Evolutionary conservation across 768 basidiomycete species (phyloP), one percentile per base, ranked within the genome.

Genomic region (Rhodotorula babjevae): DNA sequence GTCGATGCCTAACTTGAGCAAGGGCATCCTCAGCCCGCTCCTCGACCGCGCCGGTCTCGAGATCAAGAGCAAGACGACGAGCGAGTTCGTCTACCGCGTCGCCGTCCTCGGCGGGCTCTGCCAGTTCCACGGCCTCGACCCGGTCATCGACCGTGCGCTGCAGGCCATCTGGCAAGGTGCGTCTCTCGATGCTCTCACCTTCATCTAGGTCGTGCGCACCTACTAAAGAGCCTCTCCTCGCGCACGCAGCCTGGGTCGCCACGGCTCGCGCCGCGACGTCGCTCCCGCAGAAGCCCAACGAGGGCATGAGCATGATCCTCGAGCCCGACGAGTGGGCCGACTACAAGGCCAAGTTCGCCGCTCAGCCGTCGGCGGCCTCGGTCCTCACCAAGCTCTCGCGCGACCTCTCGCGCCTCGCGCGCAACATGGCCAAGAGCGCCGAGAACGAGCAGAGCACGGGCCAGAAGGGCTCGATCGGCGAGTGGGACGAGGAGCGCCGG

Each of bases 101-200:
- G 61, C 46, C 29, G 53, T 50, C 18, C 53, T 62, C 27, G 61
- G 16, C 27, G 67, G 67, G 0, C 25, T 68, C 16, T 57, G 61
- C 29, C 33, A 40, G 61, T 68, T 57, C 61, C 62, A 57, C 44
- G 67, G 67, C 2, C 36, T 68, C 36, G 53, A 47, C 36, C 31
- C 55, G 25, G 61, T 57, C n/a, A 46, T 68, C n/a, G 67, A 68
- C 53, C 12, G 21, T 10, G 61, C 62, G 40, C 31, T 55, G n/a
- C n/a, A 63, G 16, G 15, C 19, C 5, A 40, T 68, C 33, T 68
- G 55, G 61, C 67, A 68, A n/a, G 61, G 61, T 62, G 2, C 21
- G 60, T n/a, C 27, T 5, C 40, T 36, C 9, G 16, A 31, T 27
- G n/a, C n/a, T 36, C 12, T 12, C 31, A 7, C 5, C 0, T 27